phyloP scores from a whole-genome alignment of 345 rosid species.

The Lenwebbia sp. region DNA sequence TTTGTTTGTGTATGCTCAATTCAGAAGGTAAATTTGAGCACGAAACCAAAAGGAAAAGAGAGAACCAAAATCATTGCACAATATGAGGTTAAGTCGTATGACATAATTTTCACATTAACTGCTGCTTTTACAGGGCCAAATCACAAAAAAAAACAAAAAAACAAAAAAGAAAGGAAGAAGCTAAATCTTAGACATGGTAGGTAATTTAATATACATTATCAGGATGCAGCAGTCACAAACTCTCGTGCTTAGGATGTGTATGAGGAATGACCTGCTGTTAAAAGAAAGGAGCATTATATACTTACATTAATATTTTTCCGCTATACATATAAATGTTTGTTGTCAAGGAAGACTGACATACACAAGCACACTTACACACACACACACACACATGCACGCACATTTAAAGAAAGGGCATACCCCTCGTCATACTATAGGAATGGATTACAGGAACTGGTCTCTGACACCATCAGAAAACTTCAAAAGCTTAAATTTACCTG shows the following conservation, averaged over 20 bases:
- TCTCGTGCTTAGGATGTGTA: neutral
- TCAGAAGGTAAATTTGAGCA: neutral
- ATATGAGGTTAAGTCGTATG: neutral
- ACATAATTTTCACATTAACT: neutral
- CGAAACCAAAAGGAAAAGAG: neutral
- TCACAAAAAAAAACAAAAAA: neutral
- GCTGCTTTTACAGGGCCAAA: neutral
- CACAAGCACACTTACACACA: neutral
- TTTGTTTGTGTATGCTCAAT: neutral
- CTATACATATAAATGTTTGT: neutral
- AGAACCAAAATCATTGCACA: neutral
- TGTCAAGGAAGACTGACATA: neutral
- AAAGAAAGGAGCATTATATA: neutral
- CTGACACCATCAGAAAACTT: neutral
- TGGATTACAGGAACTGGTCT: neutral
- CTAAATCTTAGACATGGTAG: neutral
- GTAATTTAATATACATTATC: neutral
- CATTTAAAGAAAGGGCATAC: neutral
- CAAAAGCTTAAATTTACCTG: constrained; percentile 28
- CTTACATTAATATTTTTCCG: neutral
- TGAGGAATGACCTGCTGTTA: neutral
- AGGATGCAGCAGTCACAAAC: neutral
- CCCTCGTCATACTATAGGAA: neutral
- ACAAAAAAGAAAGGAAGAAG: neutral
- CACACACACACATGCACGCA: no score